phyloP scores from a whole-genome alignment of 345 rosid genomes.

The Pistacia atlantica region DNA sequence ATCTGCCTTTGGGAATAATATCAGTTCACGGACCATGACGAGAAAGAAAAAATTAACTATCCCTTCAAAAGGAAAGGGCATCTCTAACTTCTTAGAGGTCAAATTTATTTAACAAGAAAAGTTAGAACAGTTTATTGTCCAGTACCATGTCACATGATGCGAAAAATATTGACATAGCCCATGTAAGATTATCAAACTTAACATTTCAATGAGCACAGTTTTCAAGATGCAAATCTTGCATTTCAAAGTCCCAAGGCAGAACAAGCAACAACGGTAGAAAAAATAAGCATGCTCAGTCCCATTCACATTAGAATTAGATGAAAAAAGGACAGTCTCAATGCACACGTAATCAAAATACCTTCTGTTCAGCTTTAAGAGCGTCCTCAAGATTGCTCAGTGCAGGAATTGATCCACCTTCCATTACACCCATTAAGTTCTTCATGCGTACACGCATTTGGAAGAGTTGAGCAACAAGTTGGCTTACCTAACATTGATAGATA shows the following conservation, averaged over 20 bases:
- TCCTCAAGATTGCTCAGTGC: conserved; percentile 86
- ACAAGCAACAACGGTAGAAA: not conserved
- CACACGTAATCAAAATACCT: conserved; percentile 46
- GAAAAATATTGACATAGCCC: not conserved
- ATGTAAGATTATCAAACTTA: not conserved
- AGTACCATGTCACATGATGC: not conserved
- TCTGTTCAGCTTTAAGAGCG: conserved; percentile 74
- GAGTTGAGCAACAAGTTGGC: conserved; percentile 92
- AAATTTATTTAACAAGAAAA: not conserved
- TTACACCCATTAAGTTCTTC: conserved; percentile 95
- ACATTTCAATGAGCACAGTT: not conserved
- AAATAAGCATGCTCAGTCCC: not conserved
- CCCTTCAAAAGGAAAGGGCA: not conserved
- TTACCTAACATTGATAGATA: conserved; percentile 58
- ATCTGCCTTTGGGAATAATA: not conserved
- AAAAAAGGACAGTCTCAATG: not conserved
- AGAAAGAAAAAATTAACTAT: not conserved
- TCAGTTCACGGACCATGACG: not conserved
- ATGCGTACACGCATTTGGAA: conserved; percentile 93
- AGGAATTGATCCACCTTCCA: conserved; percentile 95
- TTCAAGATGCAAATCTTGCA: not conserved
- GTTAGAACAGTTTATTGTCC: not conserved
- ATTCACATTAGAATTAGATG: not conserved
- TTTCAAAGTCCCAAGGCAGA: not conserved
- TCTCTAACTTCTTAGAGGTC: not conserved